A percentile compares a stretch with the other conserved stretches of the same genome.
These are phyloP conservation scores for Barbatosphaeria neglecta DNA, from an alignment of 495 filamentous ascomycete genomes.

Conservation along the genomic window DNA sequence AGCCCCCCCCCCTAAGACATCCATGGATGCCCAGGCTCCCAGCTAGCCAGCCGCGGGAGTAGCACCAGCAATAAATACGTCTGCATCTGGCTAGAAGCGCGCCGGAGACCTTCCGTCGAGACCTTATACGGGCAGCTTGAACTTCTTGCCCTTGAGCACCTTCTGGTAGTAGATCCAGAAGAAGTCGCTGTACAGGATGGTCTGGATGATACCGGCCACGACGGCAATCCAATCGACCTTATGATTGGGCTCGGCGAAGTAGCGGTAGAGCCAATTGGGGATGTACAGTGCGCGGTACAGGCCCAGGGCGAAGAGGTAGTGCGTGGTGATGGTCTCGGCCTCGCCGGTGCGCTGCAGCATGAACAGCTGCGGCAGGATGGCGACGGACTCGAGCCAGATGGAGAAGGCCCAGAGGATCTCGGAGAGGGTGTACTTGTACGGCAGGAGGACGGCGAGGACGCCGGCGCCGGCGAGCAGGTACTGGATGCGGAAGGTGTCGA, in stretches of 20 bases:
- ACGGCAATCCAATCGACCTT: conserved; percentile 75
- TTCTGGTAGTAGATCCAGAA: conserved; percentile 99
- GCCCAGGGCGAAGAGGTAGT: conserved; percentile 95
- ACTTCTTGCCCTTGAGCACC: conserved; percentile 80
- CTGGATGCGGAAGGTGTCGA: conserved; percentile 92
- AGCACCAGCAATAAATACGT: too few species aligned
- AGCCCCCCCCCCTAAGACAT: too few species aligned
- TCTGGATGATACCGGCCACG: conserved; percentile 81
- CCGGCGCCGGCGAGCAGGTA: conserved; percentile 76
- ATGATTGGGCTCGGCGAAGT: conserved; percentile 51
- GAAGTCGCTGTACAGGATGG: conserved; percentile 92
- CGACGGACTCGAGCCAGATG: conserved; percentile 94
- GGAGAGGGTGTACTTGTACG: conserved; percentile 57
- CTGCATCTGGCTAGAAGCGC: conserved; percentile 13
- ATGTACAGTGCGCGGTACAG: conserved; percentile 89
- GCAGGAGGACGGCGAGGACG: conserved; percentile 70
- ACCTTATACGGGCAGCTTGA: conserved; percentile 66
- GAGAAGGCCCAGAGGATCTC: conserved; percentile 95
- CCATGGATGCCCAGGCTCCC: too few species aligned
- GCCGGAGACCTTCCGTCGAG: too few species aligned
- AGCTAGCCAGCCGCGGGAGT: too few species aligned
- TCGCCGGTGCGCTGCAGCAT: conserved; percentile 96
- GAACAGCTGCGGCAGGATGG: conserved; percentile 93
- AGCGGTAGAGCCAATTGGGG: conserved; percentile 94
- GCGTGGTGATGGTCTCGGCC: conserved; percentile 94